phyloP scores from a whole-genome alignment of 1,284 basidiomycete species.

The Takashimella koratensis region DNA sequence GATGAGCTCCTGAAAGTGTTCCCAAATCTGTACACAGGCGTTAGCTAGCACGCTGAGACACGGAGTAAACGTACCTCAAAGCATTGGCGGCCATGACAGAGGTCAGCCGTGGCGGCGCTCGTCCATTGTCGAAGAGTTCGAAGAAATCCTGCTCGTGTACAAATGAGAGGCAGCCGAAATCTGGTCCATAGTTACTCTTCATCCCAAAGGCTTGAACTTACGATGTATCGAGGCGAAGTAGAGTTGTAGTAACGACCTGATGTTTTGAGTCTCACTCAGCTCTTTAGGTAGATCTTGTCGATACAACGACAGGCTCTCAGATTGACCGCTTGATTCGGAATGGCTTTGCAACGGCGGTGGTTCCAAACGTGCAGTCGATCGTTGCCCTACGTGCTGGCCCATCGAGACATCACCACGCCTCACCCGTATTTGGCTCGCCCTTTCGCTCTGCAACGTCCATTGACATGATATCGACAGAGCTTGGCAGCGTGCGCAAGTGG shows the following conservation, averaged over 20 bases:
- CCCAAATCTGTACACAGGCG: conserved; percentile 10
- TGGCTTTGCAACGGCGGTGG: no score
- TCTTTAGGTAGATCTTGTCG: background rate
- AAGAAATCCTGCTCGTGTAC: conserved; percentile 18
- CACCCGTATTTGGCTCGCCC: background rate
- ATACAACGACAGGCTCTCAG: background rate
- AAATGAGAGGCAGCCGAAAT: conserved; percentile 15
- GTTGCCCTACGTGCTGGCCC: background rate
- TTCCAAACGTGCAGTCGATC: background rate
- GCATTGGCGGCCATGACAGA: conserved; percentile 16
- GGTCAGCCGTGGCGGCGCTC: conserved; percentile 4
- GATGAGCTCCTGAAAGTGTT: background rate
- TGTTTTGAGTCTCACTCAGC: background rate
- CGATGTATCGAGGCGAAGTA: conserved; percentile 15
- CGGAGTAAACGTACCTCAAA: conserved; percentile 11
- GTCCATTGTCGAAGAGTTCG: conserved; percentile 6
- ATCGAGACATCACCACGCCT: background rate
- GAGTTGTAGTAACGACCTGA: conserved; percentile 8
- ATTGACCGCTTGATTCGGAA: no score
- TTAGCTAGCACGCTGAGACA: no score
- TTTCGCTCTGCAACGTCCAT: background rate
- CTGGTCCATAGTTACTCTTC: background rate
- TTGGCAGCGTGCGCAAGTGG: background rate
- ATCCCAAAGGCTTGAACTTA: conserved; percentile 1
- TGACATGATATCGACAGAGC: background rate